Evolutionary conservation across 768 basidiomycete genomes (phyloP).

Genomic region (Grammothele lineata): DNA sequence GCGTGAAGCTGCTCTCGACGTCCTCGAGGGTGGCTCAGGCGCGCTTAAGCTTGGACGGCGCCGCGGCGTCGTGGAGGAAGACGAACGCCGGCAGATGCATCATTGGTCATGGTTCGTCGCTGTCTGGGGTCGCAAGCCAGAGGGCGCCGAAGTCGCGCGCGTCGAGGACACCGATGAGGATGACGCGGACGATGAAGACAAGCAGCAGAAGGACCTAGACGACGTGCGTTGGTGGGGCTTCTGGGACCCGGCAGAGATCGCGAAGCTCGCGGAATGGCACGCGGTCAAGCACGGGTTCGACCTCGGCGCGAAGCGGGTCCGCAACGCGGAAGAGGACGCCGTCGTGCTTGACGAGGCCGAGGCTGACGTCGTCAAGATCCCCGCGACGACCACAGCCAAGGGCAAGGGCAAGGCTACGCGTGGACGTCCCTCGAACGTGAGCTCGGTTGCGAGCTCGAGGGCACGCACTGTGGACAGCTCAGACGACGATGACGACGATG

Average conservation of each 20-base stretch:
- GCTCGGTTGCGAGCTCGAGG: not conserved
- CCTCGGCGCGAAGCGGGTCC: slow-evolving; percentile 15
- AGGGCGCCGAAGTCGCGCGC: slow-evolving; percentile 22
- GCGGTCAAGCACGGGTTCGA: slow-evolving; percentile 43
- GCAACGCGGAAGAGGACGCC: not conserved
- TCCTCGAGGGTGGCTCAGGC: slow-evolving; percentile 27
- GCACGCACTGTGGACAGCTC: not conserved
- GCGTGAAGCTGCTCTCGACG: slow-evolving; percentile 40
- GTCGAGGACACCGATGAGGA: slow-evolving; percentile 20
- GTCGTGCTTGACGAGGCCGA: not conserved
- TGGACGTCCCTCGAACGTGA: slow-evolving; percentile 5
- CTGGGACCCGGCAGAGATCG: slow-evolving; percentile 59
- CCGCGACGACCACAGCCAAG: not conserved
- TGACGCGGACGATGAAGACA: slow-evolving; percentile 19
- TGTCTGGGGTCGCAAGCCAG: slow-evolving; percentile 62
- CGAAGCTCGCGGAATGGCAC: slow-evolving; percentile 64
- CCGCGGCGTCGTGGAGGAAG: slow-evolving; percentile 34
- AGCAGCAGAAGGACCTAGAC: slow-evolving; percentile 31
- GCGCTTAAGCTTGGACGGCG: slow-evolving; percentile 39
- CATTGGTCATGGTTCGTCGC: slow-evolving; percentile 79
- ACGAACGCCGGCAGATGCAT: slow-evolving; percentile 48
- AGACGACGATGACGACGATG: slow-evolving; percentile 3
- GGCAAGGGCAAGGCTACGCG: slow-evolving; percentile 2
- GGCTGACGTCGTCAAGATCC: not conserved
- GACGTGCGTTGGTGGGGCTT: slow-evolving; percentile 75